These are phyloP conservation scores for Thecaphora frezii DNA, from an alignment of 1,284 basidiomycete species.

Conservation along the genomic window DNA sequence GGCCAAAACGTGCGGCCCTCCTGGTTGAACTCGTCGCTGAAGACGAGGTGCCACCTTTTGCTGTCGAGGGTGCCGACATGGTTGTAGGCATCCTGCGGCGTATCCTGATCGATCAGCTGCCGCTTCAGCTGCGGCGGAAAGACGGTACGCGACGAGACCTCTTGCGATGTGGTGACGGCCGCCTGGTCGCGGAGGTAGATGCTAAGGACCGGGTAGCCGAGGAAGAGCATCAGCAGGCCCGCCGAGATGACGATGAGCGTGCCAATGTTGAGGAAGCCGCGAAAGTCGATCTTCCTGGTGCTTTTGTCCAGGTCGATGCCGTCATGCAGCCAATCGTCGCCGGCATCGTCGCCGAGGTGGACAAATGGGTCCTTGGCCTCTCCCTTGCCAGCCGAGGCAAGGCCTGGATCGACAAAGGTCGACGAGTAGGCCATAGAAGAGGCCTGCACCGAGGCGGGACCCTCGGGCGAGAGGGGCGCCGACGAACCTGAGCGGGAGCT, in stretches of 20 bases:
- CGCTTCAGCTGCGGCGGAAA: conserved; percentile 14
- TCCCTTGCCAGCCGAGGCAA: not conserved
- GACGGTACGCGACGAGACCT: not conserved
- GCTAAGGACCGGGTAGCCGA: conserved; percentile 51
- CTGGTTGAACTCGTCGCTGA: conserved; percentile 72
- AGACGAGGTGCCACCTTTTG: conserved; percentile 64
- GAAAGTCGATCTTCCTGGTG: conserved; percentile 7
- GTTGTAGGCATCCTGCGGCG: conserved; percentile 18
- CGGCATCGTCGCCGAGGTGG: conserved; percentile 24
- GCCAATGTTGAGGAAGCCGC: conserved; percentile 50
- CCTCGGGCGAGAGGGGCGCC: not conserved
- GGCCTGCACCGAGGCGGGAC: not conserved
- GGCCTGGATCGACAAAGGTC: not conserved
- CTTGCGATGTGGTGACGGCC: not conserved
- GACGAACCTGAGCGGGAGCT: not conserved
- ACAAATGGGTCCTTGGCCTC: conserved; percentile 2
- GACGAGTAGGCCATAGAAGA: not conserved
- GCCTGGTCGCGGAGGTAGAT: not conserved
- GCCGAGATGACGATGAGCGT: conserved; percentile 45
- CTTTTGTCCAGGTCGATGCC: conserved; percentile 15
- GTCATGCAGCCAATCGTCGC: conserved; percentile 30
- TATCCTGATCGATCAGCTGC: conserved; percentile 47
- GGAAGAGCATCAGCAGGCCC: conserved; percentile 48
- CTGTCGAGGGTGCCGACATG: conserved; percentile 22
- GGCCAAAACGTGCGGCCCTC: conserved; percentile 67